Evolutionary conservation across 805 yeast genomes (phyloP), one percentile per base, ranked within the genome.

Genomic region (Wickerhamiella alocasiicola): DNA sequence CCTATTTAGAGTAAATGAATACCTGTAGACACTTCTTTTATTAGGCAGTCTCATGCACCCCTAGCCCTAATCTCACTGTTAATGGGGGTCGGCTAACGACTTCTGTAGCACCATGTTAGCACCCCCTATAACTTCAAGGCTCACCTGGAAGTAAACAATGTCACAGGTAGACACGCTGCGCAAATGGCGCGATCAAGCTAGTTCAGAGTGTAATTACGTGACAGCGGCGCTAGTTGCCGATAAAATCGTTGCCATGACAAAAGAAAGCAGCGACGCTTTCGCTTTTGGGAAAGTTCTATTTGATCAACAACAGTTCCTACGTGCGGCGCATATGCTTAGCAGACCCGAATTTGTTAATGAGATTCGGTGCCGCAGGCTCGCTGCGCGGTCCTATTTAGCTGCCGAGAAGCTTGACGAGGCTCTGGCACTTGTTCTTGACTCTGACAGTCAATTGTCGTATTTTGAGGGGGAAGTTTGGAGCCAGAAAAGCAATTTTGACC

Each of bases 181-280:
- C 34, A 64, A 82, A 21, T 91, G 97, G 98, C 65, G 97, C 36
- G 93, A 85, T 48, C 95, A 85, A 55, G 94, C 98, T 0, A 59
- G 81, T 43, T 76, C 81, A 78, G 94, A 87, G 51, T 96, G 87
- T 56, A 93, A 85, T 47, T 82, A 82, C 57, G 69, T 70, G 32
- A 83, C 96, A 0, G 96, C 97, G 0, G 88, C 80, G 51, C 84
- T 76, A 55, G 72, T 91, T 20, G 97, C 95, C 12, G 95, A 91
- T 61, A 88, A 87, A 52, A 82, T 91, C 6, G 68, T 83, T 31
- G 72, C 85, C 1, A 62, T 91, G 45, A 85, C 96, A 0, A 69
- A 53, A 44, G 95, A 87, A 54, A 81, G 95, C 11, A 82, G 79
- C 53, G 97, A 88, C 56, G 95, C 95, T 9, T 88, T 84, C 59